Conservation (phyloP, 768 basidiomycete genomes). For the Trametes cingulata region DNA sequence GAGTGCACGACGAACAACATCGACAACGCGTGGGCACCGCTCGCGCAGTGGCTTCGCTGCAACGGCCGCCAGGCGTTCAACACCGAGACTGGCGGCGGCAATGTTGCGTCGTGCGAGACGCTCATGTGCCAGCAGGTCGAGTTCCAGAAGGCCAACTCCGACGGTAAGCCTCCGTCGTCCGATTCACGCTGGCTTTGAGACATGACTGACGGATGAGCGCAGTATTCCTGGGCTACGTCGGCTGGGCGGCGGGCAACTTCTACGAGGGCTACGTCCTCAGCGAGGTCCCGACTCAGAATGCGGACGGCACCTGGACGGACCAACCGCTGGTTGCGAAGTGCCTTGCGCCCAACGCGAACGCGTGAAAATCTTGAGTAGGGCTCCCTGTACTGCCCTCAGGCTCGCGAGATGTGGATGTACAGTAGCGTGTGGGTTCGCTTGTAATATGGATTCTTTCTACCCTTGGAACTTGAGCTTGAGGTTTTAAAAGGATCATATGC, state of each 20-base stretch:
- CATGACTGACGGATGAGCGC: slow-evolving; percentile 40
- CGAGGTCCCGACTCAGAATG: slow-evolving; percentile 42
- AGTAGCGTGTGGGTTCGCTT: no score
- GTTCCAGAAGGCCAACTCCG: slow-evolving; percentile 21
- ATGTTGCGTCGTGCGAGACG: slow-evolving; percentile 39
- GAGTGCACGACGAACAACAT: slow-evolving; percentile 43
- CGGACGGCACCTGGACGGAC: slow-evolving; percentile 42
- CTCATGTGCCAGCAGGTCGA: slow-evolving; percentile 28
- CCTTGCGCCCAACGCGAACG: slow-evolving; percentile 16
- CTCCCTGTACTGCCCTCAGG: no score
- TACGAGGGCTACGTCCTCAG: slow-evolving; percentile 50
- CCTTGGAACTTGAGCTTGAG: no score
- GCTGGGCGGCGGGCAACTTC: slow-evolving; percentile 56
- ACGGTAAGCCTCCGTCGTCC: slow-evolving; percentile 10
- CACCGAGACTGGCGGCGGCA: slow-evolving; percentile 47
- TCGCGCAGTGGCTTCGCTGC: slow-evolving; percentile 44
- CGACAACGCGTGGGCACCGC: slow-evolving; percentile 39
- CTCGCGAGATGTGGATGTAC: no score
- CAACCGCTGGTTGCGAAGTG: slow-evolving; percentile 35
- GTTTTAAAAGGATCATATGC: no score
- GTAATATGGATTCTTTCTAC: no score
- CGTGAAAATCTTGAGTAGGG: no score
- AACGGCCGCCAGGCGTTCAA: slow-evolving; percentile 46
- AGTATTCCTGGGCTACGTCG: slow-evolving; percentile 48
- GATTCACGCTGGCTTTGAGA: slow-evolving; percentile 16